phyloP scores from a whole-genome alignment of 169 alveolate species.

The Eimeria necatrix region DNA sequence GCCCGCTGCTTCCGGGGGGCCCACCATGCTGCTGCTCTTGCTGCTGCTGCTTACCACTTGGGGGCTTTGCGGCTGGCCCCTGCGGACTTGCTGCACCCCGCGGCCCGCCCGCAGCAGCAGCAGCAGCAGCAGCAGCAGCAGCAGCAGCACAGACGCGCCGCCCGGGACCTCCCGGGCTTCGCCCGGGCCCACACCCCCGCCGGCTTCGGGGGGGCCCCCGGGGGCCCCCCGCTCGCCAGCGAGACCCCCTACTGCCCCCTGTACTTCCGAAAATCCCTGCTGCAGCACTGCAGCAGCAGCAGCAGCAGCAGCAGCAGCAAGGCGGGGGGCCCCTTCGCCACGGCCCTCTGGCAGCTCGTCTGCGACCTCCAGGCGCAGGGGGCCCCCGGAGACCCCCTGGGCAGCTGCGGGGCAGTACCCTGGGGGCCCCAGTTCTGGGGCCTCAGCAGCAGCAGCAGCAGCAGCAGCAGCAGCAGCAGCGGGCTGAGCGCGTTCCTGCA shows the following conservation, averaged over 20 bases:
- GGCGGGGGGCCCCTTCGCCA: neutral
- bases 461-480: too few species aligned
- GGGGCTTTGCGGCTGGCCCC: slow-evolving; percentile 54
- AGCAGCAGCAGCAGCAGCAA: slow-evolving; percentile 36
- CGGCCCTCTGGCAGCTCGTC: neutral
- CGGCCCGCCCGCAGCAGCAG: neutral
- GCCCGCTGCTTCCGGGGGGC: slow-evolving; percentile 30
- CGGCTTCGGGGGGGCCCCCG: slow-evolving; percentile 7
- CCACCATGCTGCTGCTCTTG: slow-evolving; percentile 61
- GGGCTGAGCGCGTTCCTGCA: neutral
- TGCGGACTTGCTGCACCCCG: slow-evolving; percentile 47
- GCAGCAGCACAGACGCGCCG: neutral
- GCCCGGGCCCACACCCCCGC: neutral
- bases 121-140: neutral
- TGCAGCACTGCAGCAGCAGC: neutral
- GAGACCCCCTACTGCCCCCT: neutral
- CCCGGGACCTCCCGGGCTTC: neutral
- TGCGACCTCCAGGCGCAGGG: neutral
- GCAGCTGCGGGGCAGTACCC: neutral
- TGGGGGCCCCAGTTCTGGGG: neutral
- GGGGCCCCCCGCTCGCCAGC: slow-evolving; percentile 5
- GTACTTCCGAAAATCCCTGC: neutral
- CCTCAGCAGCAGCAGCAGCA: neutral
- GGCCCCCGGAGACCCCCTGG: neutral
- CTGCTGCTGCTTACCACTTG: slow-evolving; percentile 71